Evolutionary conservation across 441 rosid species (phyloP).

Genomic region (Pelargonium fulgidum): DNA sequence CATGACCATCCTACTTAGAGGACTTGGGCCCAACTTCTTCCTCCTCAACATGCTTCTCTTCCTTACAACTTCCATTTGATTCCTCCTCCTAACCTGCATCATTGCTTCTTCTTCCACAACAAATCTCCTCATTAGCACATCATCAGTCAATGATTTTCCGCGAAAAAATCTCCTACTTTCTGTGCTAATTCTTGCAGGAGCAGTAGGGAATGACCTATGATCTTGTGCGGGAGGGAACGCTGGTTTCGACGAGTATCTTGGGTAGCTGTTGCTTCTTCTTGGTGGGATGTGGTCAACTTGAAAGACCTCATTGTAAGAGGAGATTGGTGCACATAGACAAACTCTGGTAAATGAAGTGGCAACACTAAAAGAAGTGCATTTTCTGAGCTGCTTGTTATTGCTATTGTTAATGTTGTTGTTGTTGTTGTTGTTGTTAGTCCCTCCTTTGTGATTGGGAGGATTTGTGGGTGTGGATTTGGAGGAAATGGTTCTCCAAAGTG

Average conservation of each 20-base stretch:
- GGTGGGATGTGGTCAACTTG: slow-evolving; percentile 58
- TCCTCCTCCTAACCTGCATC: slow-evolving; percentile 73
- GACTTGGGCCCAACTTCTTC: slow-evolving; percentile 90
- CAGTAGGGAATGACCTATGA: slow-evolving; percentile 18
- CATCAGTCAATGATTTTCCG: slow-evolving; percentile 82
- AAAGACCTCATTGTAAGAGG: slow-evolving; percentile 79
- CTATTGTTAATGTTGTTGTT: slow-evolving; percentile 1
- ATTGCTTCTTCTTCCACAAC: slow-evolving; percentile 88
- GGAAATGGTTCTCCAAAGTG: neutral
- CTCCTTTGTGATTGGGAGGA: neutral
- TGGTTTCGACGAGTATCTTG: slow-evolving; percentile 45
- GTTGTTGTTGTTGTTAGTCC: neutral
- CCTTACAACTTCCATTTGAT: slow-evolving; percentile 76
- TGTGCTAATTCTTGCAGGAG: slow-evolving; percentile 32
- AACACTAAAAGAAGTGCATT: slow-evolving; percentile 61
- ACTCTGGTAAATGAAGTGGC: slow-evolving; percentile 78
- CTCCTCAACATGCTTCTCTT: slow-evolving; percentile 53
- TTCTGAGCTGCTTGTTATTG: slow-evolving; percentile 36
- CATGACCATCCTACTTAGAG: slow-evolving; percentile 66
- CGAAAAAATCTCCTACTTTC: slow-evolving; percentile 76
- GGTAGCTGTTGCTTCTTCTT: slow-evolving; percentile 80
- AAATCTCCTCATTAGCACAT: slow-evolving; percentile 84
- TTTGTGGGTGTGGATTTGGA: neutral
- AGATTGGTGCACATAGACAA: slow-evolving; percentile 82
- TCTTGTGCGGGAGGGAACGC: slow-evolving; percentile 26